A percentile compares a stretch with the other conserved stretches of the same genome.
Evolutionary conservation across 805 yeast genomes (phyloP).

Genomic region (Metschnikowia koreensis): DNA sequence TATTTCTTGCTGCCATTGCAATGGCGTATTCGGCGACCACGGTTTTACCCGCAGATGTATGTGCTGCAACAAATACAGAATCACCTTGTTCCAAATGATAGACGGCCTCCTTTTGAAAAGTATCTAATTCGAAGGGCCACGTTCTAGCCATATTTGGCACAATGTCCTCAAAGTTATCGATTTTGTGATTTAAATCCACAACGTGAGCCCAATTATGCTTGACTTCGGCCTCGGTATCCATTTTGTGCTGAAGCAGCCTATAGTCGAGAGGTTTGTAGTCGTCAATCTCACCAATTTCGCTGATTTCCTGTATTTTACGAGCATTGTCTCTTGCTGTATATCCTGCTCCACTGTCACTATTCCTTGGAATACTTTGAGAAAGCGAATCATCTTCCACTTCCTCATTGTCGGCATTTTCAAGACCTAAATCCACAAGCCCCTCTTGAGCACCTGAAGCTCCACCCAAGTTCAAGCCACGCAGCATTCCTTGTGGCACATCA

Average conservation of each 20-base stretch:
- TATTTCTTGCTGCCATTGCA: constrained; percentile 92
- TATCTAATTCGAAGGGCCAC: constrained; percentile 94
- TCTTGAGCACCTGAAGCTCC: constrained; percentile 1
- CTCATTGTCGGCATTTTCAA: constrained; percentile 8
- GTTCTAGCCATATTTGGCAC: constrained; percentile 91
- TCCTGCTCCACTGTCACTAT: background rate
- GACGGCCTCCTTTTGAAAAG: constrained; percentile 95
- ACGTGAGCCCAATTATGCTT: constrained; percentile 90
- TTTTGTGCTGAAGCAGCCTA: constrained; percentile 21
- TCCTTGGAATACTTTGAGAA: background rate
- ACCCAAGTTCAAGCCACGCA: constrained; percentile 58
- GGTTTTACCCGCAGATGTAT: constrained; percentile 97
- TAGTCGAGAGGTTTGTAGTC: constrained; percentile 40
- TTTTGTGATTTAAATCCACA: constrained; percentile 79
- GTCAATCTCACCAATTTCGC: constrained; percentile 42
- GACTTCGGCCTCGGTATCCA: constrained; percentile 25
- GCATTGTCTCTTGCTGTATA: background rate
- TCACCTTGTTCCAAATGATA: constrained; percentile 97
- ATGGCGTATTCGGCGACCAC: constrained; percentile 98
- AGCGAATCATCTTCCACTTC: background rate
- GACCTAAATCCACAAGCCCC: constrained; percentile 7
- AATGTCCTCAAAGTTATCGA: constrained; percentile 81
- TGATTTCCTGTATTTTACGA: constrained; percentile 4
- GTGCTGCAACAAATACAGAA: constrained; percentile 98
- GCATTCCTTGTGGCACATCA: constrained; percentile 79